These are phyloP conservation scores for Xerocomellus dryophilus DNA, from an alignment of 768 basidiomycete species.

Conservation along the genomic window DNA sequence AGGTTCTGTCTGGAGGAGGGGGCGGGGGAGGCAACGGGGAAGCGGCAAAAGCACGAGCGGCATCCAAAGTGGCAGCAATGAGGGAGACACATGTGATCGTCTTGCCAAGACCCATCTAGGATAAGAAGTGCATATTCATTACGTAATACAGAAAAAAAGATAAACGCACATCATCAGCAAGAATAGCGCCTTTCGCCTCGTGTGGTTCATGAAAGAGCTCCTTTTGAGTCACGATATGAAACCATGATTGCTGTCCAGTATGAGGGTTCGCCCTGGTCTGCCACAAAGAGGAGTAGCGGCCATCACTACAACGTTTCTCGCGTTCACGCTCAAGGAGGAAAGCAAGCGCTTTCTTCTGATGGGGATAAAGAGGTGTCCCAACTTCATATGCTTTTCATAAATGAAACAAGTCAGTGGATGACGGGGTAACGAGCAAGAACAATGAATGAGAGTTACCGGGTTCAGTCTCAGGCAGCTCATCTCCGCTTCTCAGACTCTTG, in stretches of 20 bases:
- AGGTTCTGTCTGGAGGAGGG: conserved; percentile 38
- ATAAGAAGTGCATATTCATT: conserved; percentile 10
- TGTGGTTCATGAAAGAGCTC: conserved; percentile 64
- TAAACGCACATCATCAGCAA: conserved; percentile 90
- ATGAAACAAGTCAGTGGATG: conserved; percentile 16
- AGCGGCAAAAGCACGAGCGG: conserved; percentile 64
- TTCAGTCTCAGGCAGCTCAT: conserved; percentile 82
- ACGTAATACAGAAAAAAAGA: conserved; percentile 9
- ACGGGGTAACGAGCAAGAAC: conserved; percentile 10
- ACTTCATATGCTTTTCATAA: conserved; percentile 57
- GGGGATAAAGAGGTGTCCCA: conserved; percentile 87
- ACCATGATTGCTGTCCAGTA: conserved; percentile 56
- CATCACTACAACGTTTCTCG: conserved; percentile 55
- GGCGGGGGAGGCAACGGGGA: conserved; percentile 48
- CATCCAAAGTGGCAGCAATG: conserved; percentile 77
- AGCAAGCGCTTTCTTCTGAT: conserved; percentile 96
- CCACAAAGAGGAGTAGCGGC: conserved; percentile 72
- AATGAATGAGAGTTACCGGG: conserved; percentile 55
- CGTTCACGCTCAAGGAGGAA: conserved; percentile 89
- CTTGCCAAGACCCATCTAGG: conserved; percentile 96
- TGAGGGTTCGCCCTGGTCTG: conserved; percentile 51
- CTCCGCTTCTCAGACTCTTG: conserved; percentile 81
- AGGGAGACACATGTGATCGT: conserved; percentile 95
- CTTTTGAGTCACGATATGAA: conserved; percentile 80
- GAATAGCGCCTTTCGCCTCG: conserved; percentile 82